Evolutionary conservation across 192 early-diverging fungal species (phyloP).

Genomic region (Coemansia sp.): DNA sequence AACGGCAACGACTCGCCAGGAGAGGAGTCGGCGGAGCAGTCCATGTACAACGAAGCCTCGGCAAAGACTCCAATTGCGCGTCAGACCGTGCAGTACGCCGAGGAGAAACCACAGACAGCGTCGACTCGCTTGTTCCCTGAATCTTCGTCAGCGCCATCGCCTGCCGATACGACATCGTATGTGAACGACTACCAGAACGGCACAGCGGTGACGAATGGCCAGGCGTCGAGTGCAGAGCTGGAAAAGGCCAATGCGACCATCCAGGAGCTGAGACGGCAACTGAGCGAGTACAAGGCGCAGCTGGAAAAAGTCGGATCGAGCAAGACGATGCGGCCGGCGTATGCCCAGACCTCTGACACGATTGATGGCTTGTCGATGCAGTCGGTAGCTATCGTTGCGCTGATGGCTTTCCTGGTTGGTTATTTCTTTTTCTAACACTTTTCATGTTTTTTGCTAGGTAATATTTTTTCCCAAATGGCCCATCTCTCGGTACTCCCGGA

Average conservation of each 20-base stretch:
- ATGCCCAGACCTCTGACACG: slow-evolving; percentile 9
- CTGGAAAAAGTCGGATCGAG: slow-evolving; percentile 13
- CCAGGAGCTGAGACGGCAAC: slow-evolving; percentile 36
- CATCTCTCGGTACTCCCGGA: too few species aligned
- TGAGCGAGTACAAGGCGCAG: slow-evolving; percentile 28
- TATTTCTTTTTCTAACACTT: slow-evolving; percentile 63
- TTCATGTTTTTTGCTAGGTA: neutral
- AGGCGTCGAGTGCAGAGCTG: slow-evolving; percentile 36
- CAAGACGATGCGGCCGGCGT: slow-evolving; percentile 2
- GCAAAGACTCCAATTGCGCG: neutral
- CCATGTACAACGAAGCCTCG: slow-evolving; percentile 2
- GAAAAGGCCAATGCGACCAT: slow-evolving; percentile 43
- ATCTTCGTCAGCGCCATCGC: slow-evolving; percentile 25
- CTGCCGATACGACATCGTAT: slow-evolving; percentile 15
- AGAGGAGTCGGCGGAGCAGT: neutral
- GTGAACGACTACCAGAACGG: slow-evolving; percentile 2
- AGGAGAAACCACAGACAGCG: slow-evolving; percentile 3
- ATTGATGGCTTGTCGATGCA: slow-evolving; percentile 65
- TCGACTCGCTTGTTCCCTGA: slow-evolving; percentile 36
- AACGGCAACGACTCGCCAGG: slow-evolving; percentile 4
- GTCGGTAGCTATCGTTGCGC: slow-evolving; percentile 59
- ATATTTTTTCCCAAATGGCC: neutral
- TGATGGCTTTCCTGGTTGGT: slow-evolving; percentile 61
- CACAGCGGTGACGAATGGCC: slow-evolving; percentile 12
- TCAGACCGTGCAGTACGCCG: neutral